A percentile compares a stretch with the other conserved stretches of the same genome.
These are phyloP conservation scores for Hypoxylon sp. DNA, from an alignment of 2,329 filamentous ascomycete genomes.

Conservation along the genomic window DNA sequence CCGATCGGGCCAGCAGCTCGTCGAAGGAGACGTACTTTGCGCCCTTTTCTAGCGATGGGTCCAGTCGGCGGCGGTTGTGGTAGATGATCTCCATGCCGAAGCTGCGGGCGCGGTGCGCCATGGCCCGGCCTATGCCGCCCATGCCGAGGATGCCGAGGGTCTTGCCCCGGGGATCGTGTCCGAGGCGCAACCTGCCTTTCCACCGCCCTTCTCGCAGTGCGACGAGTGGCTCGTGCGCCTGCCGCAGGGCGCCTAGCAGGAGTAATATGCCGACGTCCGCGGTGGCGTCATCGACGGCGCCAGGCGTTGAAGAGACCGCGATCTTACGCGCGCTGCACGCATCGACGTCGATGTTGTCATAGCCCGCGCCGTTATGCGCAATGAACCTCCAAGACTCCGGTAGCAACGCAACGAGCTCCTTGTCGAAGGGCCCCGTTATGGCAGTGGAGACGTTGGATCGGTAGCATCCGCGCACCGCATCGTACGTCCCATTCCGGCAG, in stretches of 20 bases:
- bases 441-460: conserved; percentile 48
- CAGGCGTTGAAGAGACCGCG: conserved; percentile 54
- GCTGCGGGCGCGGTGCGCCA: conserved; percentile 61
- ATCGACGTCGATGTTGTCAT: conserved; percentile 71
- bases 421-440: conserved; percentile 58
- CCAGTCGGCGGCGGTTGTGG: conserved; percentile 64
- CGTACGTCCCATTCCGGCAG: conserved; percentile 48
- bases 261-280: conserved; percentile 66
- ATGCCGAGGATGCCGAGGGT: conserved; percentile 71
- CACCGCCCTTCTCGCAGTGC: conserved; percentile 62
- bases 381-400: conserved; percentile 64
- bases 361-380: conserved; percentile 71
- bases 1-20: conserved; percentile 66
- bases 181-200: conserved; percentile 62
- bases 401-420: conserved; percentile 62
- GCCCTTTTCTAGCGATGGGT: conserved; percentile 55
- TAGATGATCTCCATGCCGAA: conserved; percentile 73
- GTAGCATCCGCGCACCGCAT: conserved; percentile 50
- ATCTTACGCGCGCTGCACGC: conserved; percentile 61
- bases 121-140: conserved; percentile 70
- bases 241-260: conserved; percentile 66
- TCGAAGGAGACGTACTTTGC: conserved; percentile 70
- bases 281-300: conserved; percentile 63
- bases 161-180: conserved; percentile 68
- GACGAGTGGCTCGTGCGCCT: conserved; percentile 62